Percentiles rank a stretch among this genome's conserved stretches.
phyloP scores from a whole-genome alignment of 306 rosid genomes.

The Echinosophora koreensis region DNA sequence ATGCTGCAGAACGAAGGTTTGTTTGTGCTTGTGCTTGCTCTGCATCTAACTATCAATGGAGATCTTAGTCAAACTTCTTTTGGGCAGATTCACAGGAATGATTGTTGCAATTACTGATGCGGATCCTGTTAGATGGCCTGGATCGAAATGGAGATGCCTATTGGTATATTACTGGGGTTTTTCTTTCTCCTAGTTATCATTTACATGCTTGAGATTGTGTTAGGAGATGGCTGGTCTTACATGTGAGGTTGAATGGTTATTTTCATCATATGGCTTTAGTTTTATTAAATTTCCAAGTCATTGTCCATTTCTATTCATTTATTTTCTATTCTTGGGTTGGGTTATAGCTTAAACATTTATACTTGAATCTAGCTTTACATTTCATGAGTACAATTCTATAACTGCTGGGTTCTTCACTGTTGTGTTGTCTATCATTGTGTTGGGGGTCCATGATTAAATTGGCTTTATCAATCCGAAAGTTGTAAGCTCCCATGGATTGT shows the following conservation, averaged over 20 bases:
- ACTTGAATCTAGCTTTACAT: slow-evolving; percentile 6
- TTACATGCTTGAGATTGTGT: not conserved
- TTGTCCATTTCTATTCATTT: not conserved
- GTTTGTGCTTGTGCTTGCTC: slow-evolving; percentile 28
- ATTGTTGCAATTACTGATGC: slow-evolving; percentile 69
- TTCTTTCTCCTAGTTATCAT: slow-evolving; percentile 9
- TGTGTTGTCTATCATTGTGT: not conserved
- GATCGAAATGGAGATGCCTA: slow-evolving; percentile 92
- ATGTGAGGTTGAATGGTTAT: slow-evolving; percentile 12
- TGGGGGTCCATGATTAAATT: not conserved
- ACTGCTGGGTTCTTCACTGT: not conserved
- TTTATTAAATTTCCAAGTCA: not conserved
- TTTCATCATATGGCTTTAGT: not conserved
- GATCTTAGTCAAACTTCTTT: slow-evolving; percentile 19
- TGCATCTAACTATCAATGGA: slow-evolving; percentile 12
- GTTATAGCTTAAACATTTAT: slow-evolving; percentile 11
- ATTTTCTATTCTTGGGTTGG: not conserved
- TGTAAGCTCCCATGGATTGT: too few relatives aligned
- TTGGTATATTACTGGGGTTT: slow-evolving; percentile 51
- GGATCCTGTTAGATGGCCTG: slow-evolving; percentile 89
- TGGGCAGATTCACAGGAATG: slow-evolving; percentile 77
- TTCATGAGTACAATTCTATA: not conserved
- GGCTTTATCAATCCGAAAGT: too few relatives aligned
- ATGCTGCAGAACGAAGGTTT: slow-evolving; percentile 84
- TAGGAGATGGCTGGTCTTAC: not conserved